Evolutionary conservation across 495 filamentous ascomycete species (phyloP).

Genomic region (Aspergillus coremiiformis): DNA sequence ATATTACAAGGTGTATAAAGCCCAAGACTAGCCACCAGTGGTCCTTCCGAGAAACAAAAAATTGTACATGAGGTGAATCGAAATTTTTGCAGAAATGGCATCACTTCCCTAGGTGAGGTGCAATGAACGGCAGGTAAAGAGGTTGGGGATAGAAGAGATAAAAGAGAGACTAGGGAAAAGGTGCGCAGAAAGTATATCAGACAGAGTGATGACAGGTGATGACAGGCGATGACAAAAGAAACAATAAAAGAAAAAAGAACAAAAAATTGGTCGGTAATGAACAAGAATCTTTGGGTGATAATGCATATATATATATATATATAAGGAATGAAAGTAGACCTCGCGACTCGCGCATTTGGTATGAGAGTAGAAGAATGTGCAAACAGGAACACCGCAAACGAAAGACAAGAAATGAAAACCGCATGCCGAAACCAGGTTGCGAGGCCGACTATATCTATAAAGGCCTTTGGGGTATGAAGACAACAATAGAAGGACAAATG

Average conservation of each 20-base stretch:
- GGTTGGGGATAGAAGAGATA: not conserved
- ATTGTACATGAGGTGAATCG: constrained; percentile 16
- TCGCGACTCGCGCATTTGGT: constrained; percentile 35
- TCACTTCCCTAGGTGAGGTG: constrained; percentile 9
- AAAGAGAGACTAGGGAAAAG: constrained; percentile 15
- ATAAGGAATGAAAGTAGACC: constrained; percentile 23
- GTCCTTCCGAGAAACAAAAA: constrained; percentile 16
- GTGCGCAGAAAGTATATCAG: constrained; percentile 3
- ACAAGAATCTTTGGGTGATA: constrained; percentile 7
- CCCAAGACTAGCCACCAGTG: constrained; percentile 19
- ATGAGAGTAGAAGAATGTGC: constrained; percentile 26
- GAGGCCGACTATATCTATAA: constrained; percentile 39
- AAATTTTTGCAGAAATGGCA: constrained; percentile 11
- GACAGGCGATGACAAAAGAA: too few species aligned
- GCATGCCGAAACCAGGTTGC: constrained; percentile 28
- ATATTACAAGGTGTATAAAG: constrained; percentile 36
- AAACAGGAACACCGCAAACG: constrained; percentile 17
- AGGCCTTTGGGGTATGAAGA: constrained; percentile 39
- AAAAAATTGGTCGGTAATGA: constrained; percentile 11
- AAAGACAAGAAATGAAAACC: constrained; percentile 21
- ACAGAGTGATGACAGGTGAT: constrained; percentile 11
- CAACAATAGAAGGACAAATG: constrained; percentile 16
- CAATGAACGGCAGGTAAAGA: constrained; percentile 5
- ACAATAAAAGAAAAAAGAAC: constrained; percentile 32
- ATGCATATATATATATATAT: constrained; percentile 18